Evolutionary conservation across 1,284 basidiomycete species (phyloP).

Genomic region (Schizophyllum amplum): DNA sequence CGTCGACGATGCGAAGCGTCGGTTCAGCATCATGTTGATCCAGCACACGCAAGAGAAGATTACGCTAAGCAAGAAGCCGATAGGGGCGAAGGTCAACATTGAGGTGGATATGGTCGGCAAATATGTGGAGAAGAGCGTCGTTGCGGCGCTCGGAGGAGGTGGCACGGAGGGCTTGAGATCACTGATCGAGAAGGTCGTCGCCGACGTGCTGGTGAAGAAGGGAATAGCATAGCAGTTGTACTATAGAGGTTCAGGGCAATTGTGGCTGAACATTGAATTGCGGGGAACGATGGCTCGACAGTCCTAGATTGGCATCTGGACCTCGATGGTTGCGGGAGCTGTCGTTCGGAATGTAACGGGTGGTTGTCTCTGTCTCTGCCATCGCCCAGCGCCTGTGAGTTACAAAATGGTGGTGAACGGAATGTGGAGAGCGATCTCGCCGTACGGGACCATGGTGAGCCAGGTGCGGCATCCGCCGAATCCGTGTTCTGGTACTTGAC

Average conservation of each 20-base stretch:
- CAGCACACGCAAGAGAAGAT: constrained; percentile 90
- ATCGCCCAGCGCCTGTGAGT: neutral
- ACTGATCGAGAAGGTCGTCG: constrained; percentile 68
- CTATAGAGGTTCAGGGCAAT: neutral
- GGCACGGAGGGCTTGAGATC: constrained; percentile 46
- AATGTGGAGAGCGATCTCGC: neutral
- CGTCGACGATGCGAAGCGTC: constrained; percentile 64
- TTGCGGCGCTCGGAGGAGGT: constrained; percentile 60
- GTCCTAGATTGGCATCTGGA: neutral
- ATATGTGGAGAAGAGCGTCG: constrained; percentile 77
- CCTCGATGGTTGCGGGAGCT: neutral
- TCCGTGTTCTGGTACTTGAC: neutral
- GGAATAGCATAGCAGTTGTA: constrained; percentile 20
- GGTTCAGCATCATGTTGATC: constrained; percentile 93
- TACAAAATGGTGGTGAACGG: neutral
- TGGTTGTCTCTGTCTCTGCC: neutral
- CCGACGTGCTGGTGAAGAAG: constrained; percentile 53
- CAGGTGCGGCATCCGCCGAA: neutral
- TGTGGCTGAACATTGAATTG: neutral
- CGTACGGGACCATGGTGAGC: neutral
- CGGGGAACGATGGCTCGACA: neutral
- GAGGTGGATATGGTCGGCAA: constrained; percentile 94
- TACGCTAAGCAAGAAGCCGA: constrained; percentile 68
- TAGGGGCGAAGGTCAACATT: constrained; percentile 85
- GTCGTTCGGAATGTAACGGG: neutral